Base-by-base conservation (phyloP, 257 asterid species). In the Voacanga thouarsii region DNA sequence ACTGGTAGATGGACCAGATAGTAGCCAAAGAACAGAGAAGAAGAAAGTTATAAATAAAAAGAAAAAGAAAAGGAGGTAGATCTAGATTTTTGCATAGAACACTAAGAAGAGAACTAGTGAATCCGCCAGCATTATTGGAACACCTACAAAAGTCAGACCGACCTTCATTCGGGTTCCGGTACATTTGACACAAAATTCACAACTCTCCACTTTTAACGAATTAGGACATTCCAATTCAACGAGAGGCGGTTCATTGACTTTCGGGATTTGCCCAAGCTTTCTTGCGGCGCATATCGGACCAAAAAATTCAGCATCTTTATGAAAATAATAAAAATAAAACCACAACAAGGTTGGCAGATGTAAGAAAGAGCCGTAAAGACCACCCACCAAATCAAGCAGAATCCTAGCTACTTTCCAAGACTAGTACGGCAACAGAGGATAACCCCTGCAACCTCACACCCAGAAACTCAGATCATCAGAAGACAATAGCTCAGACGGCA, bases 391-490 rank as follows among this genome's bases (percentile, higher is more conserved):
- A 72, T 79, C 57, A 79, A 72, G 68, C 23, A 63, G 30, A 73
- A 49, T 61, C 67, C 11, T 43, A 39, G 71, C 21, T 24, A 14
- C 18, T 71, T 23, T n/a, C 66, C 75, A 24, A 69, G 28, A 26
- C 59, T 39, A 41, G 53, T 26, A 23, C 12, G 19, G 30, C 28
- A 72, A 49, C 61, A 15, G 45, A 18, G 37, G 68, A 75, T 21
- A 24, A 68, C 21, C 44, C 11, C 12, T 41, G 51, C 73, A 68
- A 41, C 18, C 53, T 68, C 73, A 21, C 21, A 68, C 73, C 73
- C 26, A 68, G 51, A 77, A 86, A 72, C 43, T 44, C 88, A 85
- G 86, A 83, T 87, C 83, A 84, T 64, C 76, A 55, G 30, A 75
- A 64, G 81, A 77, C 71, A 81, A 57, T n/a, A 30, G 23, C 80